phyloP scores from a whole-genome alignment of 768 basidiomycete species.

The Hortiboletus flavorubellus region DNA sequence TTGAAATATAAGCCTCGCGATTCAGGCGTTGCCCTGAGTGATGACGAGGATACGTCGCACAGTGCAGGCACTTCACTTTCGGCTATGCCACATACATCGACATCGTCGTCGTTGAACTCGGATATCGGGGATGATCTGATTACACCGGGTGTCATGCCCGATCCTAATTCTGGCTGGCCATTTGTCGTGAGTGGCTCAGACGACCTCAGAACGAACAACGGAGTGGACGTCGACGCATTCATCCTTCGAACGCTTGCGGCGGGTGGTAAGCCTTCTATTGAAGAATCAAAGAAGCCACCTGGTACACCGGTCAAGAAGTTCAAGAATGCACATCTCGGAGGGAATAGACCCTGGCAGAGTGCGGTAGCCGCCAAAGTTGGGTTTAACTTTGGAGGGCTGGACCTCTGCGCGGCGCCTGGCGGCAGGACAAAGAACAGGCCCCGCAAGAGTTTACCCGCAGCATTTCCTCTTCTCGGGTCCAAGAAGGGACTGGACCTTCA shows the following conservation, averaged over 20 bases:
- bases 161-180: constrained; percentile 62
- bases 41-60: constrained; percentile 45
- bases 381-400: constrained; percentile 43
- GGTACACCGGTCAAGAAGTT: constrained; percentile 80
- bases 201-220: constrained; percentile 24
- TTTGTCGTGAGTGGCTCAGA: constrained; percentile 39
- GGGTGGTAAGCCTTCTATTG: constrained; percentile 46
- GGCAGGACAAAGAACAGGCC: constrained; percentile 48
- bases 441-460: constrained; percentile 74
- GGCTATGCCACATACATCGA: constrained; percentile 55
- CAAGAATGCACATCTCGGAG: constrained; percentile 55
- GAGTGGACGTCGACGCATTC: constrained; percentile 61
- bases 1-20: constrained; percentile 73
- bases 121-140: constrained; percentile 62
- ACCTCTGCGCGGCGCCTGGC: constrained; percentile 34
- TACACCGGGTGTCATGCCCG: constrained; percentile 61
- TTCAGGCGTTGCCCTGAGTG: constrained; percentile 59
- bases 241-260: constrained; percentile 66
- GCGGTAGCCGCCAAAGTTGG: constrained; percentile 68
- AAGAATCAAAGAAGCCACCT: constrained; percentile 58
- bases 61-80: constrained; percentile 22
- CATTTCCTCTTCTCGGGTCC: constrained; percentile 47
- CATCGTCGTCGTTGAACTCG: constrained; percentile 59
- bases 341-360: constrained; percentile 76
- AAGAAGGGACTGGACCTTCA: constrained; percentile 31